These are phyloP conservation scores for Schizophyllum commune DNA, from an alignment of 1,284 basidiomycete species.

Conservation along the genomic window DNA sequence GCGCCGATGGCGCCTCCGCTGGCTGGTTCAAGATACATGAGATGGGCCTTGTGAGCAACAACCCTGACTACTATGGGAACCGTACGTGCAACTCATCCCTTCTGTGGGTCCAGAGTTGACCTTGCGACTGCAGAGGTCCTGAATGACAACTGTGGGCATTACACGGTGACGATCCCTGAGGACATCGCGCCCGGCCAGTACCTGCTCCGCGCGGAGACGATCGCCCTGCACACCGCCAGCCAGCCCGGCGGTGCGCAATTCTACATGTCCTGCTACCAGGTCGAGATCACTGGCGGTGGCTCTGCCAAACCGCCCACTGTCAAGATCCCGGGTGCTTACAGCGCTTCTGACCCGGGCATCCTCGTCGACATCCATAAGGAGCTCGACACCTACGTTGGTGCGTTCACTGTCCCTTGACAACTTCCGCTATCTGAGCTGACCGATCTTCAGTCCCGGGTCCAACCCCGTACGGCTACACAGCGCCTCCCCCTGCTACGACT, in stretches of 20 bases:
- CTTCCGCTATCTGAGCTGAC: background rate
- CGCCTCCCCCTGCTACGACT: background rate
- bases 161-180: constrained; percentile 24
- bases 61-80: background rate
- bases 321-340: constrained; percentile 42
- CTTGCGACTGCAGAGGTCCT: background rate
- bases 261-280: constrained; percentile 45
- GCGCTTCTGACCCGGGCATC: constrained; percentile 39
- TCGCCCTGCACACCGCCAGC: constrained; percentile 41
- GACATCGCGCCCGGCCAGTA: constrained; percentile 39
- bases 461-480: background rate
- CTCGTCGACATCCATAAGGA: constrained; percentile 6
- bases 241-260: constrained; percentile 44
- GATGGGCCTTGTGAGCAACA: constrained; percentile 29
- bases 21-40: constrained; percentile 49
- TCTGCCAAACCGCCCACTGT: constrained; percentile 27
- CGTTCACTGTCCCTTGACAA: background rate
- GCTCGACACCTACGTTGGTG: background rate
- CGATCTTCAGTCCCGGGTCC: background rate
- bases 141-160: background rate
- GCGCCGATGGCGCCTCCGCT: constrained; percentile 38
- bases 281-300: constrained; percentile 34
- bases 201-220: constrained; percentile 46
- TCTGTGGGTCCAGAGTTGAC: background rate
- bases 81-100: background rate